These are phyloP conservation scores for Coemansia sp. DNA, from an alignment of 371 early-diverging fungal species.

Conservation along the genomic window DNA sequence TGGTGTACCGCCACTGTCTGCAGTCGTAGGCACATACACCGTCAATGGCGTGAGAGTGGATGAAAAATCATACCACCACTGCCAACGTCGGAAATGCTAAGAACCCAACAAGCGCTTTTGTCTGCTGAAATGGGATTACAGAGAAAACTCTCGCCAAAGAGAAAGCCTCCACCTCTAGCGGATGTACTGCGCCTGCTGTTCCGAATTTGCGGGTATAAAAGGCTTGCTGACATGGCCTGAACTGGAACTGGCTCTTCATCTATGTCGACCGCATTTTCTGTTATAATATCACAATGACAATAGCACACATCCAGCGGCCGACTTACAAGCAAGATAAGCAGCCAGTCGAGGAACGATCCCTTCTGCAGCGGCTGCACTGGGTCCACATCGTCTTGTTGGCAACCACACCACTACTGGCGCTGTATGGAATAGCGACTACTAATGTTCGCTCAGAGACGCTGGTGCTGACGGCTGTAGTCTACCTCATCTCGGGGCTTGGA, in stretches of 20 bases:
- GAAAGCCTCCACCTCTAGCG: too few relatives aligned
- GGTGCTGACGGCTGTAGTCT: conserved; percentile 71
- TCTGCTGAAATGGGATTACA: too few relatives aligned
- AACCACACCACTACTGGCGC: conserved; percentile 73
- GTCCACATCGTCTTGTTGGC: conserved; percentile 69
- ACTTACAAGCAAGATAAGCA: conserved; percentile 46
- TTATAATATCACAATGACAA: background rate
- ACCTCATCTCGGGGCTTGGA: conserved; percentile 82
- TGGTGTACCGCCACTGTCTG: background rate
- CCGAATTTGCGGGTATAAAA: background rate
- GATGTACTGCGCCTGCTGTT: too few relatives aligned
- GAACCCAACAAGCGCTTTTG: too few relatives aligned
- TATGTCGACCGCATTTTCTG: background rate
- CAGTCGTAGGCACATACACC: background rate
- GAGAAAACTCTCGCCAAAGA: too few relatives aligned
- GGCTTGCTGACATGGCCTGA: background rate
- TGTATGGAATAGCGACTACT: conserved; percentile 76
- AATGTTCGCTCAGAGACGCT: conserved; percentile 67
- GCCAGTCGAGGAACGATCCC: conserved; percentile 45
- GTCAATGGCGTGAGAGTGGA: background rate
- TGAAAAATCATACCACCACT: background rate
- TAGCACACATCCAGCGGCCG: conserved; percentile 39
- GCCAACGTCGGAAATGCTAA: background rate
- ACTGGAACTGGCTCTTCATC: too few relatives aligned
- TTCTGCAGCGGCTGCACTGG: conserved; percentile 68